A percentile compares a stretch with the other conserved stretches of the same genome.
Evolutionary conservation across 805 yeast genomes (phyloP).

Genomic region (Teunomyces aglyptinius): DNA sequence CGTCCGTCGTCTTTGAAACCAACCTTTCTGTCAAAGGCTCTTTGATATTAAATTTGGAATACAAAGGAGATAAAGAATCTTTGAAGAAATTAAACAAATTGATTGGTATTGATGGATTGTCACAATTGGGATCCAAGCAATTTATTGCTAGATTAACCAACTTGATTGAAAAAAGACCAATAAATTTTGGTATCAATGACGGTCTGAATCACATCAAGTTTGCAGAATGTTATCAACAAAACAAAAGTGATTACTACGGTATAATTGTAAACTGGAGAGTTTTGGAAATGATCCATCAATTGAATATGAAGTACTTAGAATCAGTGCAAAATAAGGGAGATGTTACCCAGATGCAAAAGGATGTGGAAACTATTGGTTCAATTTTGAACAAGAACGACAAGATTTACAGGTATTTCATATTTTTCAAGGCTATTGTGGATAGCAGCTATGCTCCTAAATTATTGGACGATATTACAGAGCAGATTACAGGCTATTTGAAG

Average conservation of each 20-base stretch:
- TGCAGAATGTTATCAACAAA: slow-evolving; percentile 24
- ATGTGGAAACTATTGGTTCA: slow-evolving; percentile 14
- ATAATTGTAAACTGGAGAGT: slow-evolving; percentile 36
- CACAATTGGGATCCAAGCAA: slow-evolving; percentile 26
- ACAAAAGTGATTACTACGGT: slow-evolving; percentile 22
- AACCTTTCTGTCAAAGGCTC: slow-evolving; percentile 25
- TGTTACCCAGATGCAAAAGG: slow-evolving; percentile 12
- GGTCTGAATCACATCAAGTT: slow-evolving; percentile 30
- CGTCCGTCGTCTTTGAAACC: slow-evolving; percentile 18
- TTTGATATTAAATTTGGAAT: slow-evolving; percentile 29
- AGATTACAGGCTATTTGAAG: slow-evolving; percentile 18
- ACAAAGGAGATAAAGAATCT: slow-evolving; percentile 23
- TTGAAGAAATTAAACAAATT: slow-evolving; percentile 23
- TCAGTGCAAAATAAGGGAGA: slow-evolving; percentile 9
- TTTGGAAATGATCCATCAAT: slow-evolving; percentile 31
- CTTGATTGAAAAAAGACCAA: slow-evolving; percentile 18
- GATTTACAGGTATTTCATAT: slow-evolving; percentile 13
- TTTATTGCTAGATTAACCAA: slow-evolving; percentile 29
- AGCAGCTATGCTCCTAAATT: slow-evolving; percentile 16
- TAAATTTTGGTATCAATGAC: slow-evolving; percentile 25
- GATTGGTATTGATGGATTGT: slow-evolving; percentile 31
- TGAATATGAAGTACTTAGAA: slow-evolving; percentile 29
- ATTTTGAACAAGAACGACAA: slow-evolving; percentile 9
- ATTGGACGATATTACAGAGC: slow-evolving; percentile 13
- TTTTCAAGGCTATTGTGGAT: slow-evolving; percentile 17